These are phyloP conservation scores for Penicillium cosmopolitanum DNA, from an alignment of 495 filamentous ascomycete genomes.

Conservation along the genomic window DNA sequence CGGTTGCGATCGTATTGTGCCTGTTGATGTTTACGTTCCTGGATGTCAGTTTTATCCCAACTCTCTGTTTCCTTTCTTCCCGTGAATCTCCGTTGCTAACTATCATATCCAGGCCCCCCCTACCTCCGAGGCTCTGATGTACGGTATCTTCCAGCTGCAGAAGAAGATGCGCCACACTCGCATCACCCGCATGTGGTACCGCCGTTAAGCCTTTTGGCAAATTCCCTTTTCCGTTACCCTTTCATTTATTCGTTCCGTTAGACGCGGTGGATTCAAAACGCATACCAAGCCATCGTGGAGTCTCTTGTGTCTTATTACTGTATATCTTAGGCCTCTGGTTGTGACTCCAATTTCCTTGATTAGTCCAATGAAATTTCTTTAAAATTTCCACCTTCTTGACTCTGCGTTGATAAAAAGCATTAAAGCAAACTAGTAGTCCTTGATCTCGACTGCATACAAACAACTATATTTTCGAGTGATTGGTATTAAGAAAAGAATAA, in stretches of 20 bases:
- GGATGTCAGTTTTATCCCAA: conserved; percentile 59
- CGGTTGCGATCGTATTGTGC: conserved; percentile 92
- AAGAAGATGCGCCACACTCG: conserved; percentile 88
- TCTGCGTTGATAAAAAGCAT: too few relatives aligned
- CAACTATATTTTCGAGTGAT: too few relatives aligned
- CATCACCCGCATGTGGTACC: conserved; percentile 58
- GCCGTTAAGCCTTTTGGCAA: conserved; percentile 32
- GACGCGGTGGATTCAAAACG: conserved; percentile 27
- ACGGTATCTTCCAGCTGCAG: conserved; percentile 90
- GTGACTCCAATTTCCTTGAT: conserved; percentile 13
- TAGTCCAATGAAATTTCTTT: conserved; percentile 3
- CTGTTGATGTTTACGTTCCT: conserved; percentile 96
- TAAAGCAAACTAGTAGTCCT: too few relatives aligned
- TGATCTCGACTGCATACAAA: too few relatives aligned
- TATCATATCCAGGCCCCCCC: conserved; percentile 64
- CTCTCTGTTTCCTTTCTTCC: neutral
- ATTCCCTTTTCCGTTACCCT: conserved; percentile 5
- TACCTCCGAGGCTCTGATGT: conserved; percentile 91
- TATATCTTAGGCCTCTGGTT: conserved; percentile 25
- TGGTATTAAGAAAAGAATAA: too few relatives aligned
- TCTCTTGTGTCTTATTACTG: conserved; percentile 27
- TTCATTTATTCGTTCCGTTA: conserved; percentile 19
- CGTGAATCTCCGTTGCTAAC: conserved; percentile 22
- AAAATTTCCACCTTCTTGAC: neutral
- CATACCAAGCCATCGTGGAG: conserved; percentile 25